Evolutionary conservation across 805 yeast genomes (phyloP).

Genomic region (Kazachstania africana): DNA sequence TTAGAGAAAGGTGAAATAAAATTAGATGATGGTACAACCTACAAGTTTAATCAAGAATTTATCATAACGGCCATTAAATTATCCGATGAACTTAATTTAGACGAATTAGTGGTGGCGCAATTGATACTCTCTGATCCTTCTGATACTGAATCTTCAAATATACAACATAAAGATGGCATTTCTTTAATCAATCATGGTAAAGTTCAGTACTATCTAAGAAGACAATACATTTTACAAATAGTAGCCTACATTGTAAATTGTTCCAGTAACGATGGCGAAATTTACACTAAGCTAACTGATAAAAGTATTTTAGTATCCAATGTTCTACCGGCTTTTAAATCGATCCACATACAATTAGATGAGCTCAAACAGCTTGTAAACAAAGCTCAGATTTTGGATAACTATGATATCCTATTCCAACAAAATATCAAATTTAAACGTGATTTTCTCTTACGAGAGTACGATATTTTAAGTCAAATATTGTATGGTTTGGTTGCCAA

Average conservation of each 20-base stretch:
- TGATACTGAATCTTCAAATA: slow-evolving; percentile 9
- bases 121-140: slow-evolving; percentile 34
- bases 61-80: slow-evolving; percentile 44
- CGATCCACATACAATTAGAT: slow-evolving; percentile 44
- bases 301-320: slow-evolving; percentile 27
- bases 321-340: slow-evolving; percentile 43
- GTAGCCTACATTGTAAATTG: slow-evolving; percentile 32
- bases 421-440: slow-evolving; percentile 47
- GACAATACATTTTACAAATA: slow-evolving; percentile 63
- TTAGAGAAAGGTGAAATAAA: slow-evolving; percentile 36
- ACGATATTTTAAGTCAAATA: slow-evolving; percentile 61
- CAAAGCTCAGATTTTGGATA: slow-evolving; percentile 43
- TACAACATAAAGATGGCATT: slow-evolving; percentile 7
- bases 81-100: slow-evolving; percentile 58
- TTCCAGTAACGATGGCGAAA: slow-evolving; percentile 6
- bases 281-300: slow-evolving; percentile 7
- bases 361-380: slow-evolving; percentile 42
- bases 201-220: slow-evolving; percentile 54
- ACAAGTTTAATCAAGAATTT: slow-evolving; percentile 54
- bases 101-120: slow-evolving; percentile 69
- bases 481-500: slow-evolving; percentile 39
- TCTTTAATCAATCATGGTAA: slow-evolving; percentile 48
- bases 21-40: slow-evolving; percentile 37
- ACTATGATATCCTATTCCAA: slow-evolving; percentile 33
- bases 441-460: slow-evolving; percentile 50